These are phyloP conservation scores for Herpetomonas samuelpessoai DNA, from an alignment of 208 protist species.

Conservation along the genomic window DNA sequence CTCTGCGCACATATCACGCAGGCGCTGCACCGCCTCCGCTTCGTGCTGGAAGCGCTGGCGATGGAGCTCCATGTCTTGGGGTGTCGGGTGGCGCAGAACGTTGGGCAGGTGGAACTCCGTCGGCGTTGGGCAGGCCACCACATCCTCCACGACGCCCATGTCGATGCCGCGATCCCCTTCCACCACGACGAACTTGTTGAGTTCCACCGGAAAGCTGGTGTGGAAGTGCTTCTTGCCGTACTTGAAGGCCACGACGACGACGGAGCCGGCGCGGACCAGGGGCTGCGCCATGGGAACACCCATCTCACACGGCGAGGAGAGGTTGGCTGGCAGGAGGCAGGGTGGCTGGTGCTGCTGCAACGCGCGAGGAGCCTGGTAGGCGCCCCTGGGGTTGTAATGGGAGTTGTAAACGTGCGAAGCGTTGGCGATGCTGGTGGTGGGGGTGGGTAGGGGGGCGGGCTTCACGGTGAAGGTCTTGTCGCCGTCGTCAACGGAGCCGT, in stretches of 20 bases:
- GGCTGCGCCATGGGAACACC: background rate
- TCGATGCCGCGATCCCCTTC: conserved; percentile 77
- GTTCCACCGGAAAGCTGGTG: conserved; percentile 24
- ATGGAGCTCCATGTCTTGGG: conserved; percentile 40
- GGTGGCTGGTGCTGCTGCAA: conserved; percentile 1
- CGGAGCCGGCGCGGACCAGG: conserved; percentile 19
- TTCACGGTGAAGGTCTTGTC: background rate
- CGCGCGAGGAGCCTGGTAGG: conserved; percentile 5
- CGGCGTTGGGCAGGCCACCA: conserved; percentile 10
- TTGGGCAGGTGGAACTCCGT: conserved; percentile 2
- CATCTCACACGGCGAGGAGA: background rate
- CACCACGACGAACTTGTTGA: conserved; percentile 54
- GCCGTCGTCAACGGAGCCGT: background rate
- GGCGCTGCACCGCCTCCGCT: conserved; percentile 36
- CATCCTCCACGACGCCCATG: conserved; percentile 49
- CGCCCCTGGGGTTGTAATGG: background rate
- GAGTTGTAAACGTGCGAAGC: conserved; percentile 4
- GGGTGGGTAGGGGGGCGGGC: conserved; percentile 14
- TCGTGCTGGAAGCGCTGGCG: conserved; percentile 32
- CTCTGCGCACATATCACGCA: conserved; percentile 37
- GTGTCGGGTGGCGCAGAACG: conserved; percentile 33
- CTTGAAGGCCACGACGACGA: conserved; percentile 63
- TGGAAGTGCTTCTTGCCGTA: conserved; percentile 58
- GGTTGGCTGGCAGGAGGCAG: background rate
- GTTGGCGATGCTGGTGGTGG: conserved; percentile 10